Evolutionary conservation across 2,329 filamentous ascomycete genomes (phyloP), one percentile per base, ranked within the genome.

Genomic region (Microcyclospora tardicrescens): DNA sequence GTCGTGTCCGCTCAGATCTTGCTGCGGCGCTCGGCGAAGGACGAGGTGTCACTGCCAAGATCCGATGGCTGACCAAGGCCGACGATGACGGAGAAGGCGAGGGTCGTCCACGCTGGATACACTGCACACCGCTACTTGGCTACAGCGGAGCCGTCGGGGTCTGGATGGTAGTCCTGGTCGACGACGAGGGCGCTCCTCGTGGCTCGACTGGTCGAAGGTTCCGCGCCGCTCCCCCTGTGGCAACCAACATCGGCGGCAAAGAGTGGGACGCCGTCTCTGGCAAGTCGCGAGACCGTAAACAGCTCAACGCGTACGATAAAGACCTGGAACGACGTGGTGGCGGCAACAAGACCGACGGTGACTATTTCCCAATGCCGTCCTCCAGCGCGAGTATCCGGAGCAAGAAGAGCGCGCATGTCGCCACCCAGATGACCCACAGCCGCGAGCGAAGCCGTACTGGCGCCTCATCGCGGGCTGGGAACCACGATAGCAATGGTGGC

Each of bases 131-230:
- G 2, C 61, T 86, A 3, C 60, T 82, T 3, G 80, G 79, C 2
- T 68, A 69, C 32, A 77, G 77, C 45, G 77, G 78, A 2, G 65
- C 72, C 3, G 74, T 86, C 0, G 82, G 82, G 12, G 80, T 84
- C 0, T 86, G 81, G 81, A 82, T 86, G 77, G 68, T 85, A 5
- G 70, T 85, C 1, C 67, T 86, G 11, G 74, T 84, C 3, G 79
- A 84, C 44, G 76, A 81, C 34, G 60, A 64, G 29, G 42, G 19
- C 35, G 16, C 40, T 41, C 32, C 41, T 42, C 12, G 15, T 36
- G 12, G 33, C n/a, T 33, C 34, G 28, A 37, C 45, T 12, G 51
- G 48, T 19, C 36, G 56, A 32, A 43, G 58, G 28, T 61, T 60
- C 39, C 50, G 58, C 31, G 47, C 51, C 33, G 58, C 59, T 16